A percentile compares a stretch with the other conserved stretches of the same genome.
These are phyloP conservation scores for Lipomyces sp. DNA, from an alignment of 805 yeast species.

Conservation along the genomic window DNA sequence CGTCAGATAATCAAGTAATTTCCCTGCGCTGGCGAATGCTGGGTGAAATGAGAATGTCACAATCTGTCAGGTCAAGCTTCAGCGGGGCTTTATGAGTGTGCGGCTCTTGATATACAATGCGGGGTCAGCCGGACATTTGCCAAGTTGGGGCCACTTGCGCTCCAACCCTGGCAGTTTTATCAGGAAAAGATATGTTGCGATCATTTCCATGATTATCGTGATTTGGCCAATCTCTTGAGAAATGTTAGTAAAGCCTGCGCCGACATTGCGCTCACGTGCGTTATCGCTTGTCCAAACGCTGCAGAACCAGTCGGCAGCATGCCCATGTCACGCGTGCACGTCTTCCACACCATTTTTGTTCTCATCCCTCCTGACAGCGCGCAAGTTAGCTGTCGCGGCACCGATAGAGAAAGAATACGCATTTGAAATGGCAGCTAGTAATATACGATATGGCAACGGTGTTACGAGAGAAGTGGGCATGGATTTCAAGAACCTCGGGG, in stretches of 20 bases:
- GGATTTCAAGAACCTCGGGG: slow-evolving; percentile 47
- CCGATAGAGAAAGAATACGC: slow-evolving; percentile 45
- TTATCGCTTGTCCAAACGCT: slow-evolving; percentile 35
- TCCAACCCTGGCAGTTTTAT: background rate
- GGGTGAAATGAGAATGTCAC: too few species aligned
- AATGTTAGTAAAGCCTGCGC: slow-evolving; percentile 28
- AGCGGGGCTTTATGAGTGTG: too few species aligned
- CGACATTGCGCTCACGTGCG: slow-evolving; percentile 29
- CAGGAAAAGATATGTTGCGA: background rate
- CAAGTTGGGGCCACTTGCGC: background rate
- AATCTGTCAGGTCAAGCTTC: too few species aligned
- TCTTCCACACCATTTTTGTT: slow-evolving; percentile 24
- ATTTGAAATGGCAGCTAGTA: slow-evolving; percentile 50
- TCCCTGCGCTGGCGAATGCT: too few species aligned
- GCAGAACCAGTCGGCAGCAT: slow-evolving; percentile 43
- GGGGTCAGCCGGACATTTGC: background rate
- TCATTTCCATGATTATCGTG: background rate
- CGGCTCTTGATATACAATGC: background rate
- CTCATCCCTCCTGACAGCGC: slow-evolving; percentile 31
- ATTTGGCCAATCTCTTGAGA: background rate
- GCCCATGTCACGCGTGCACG: slow-evolving; percentile 48
- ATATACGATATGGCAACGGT: slow-evolving; percentile 49
- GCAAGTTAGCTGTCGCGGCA: slow-evolving; percentile 24
- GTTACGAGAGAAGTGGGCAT: slow-evolving; percentile 48
- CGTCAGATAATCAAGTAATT: too few species aligned